Evolutionary conservation across 345 rosid genomes (phyloP), one percentile per base, ranked within the genome.

Genomic region (Populus davidiana): DNA sequence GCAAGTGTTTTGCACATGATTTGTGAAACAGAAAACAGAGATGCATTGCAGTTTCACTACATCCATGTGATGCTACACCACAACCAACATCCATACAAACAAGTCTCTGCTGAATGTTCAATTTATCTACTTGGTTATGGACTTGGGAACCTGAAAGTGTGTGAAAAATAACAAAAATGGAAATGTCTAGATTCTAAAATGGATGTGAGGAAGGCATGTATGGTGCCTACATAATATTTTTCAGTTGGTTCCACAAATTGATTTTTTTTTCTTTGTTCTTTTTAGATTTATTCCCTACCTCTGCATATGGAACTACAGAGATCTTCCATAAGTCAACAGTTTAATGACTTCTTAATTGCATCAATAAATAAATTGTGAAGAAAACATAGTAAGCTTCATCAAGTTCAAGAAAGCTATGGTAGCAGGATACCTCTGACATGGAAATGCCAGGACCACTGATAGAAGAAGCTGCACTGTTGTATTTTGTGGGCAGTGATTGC

Each of bases 401-500:
- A 16, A 73, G 18, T 36, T 65, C 38, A 16, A 21, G 25, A 39
- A 59, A 31, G 43, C 36, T 43, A 49, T 36, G 59, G 75, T 10
- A 71, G 71, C 44, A 75, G 39, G 8, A 25, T 81, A 89, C 99
- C 98, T 96, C 99, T 64, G 97, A 84, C 86, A 91, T 83, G 77
- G 97, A 88, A 23, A 93, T 83, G 73, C 86, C 86, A 70, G 94
- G 89, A 82, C 90, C 92, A 77, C 89, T 86, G 72, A 90, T 79
- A 50, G 99, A 80, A 75, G 98, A 87, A 71, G 89, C 82, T 16
- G 90, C 80, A 81, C 81, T 93, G 88, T 81, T 86, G 71, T 82
- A 91, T 84, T 90, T 91, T 31, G 92, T 75, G 36, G 94, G 89
- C 90, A 86, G 82, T 31, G 92, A 85, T 81, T 93, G 97, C 52